phyloP scores from a whole-genome alignment of 2,329 filamentous ascomycete genomes.

The Monilinia fructigena region DNA sequence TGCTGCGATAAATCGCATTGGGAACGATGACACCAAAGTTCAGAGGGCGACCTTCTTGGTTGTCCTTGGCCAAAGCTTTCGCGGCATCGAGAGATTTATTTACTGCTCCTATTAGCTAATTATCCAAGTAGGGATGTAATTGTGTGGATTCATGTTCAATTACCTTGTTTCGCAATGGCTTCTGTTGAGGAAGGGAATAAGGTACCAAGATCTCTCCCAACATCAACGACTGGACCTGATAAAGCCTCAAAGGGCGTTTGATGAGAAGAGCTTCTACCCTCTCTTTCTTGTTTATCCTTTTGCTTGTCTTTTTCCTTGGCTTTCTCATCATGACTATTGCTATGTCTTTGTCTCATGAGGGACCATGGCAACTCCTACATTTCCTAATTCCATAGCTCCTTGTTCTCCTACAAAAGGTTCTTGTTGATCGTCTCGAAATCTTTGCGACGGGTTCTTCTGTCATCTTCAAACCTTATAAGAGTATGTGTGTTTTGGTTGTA shows the following conservation, averaged over 20 bases:
- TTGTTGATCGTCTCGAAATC: slow-evolving; percentile 32
- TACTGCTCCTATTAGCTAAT: slow-evolving; percentile 27
- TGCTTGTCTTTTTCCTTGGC: slow-evolving; percentile 23
- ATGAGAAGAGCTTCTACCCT: slow-evolving; percentile 20
- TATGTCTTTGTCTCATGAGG: slow-evolving; percentile 20
- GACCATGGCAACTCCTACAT: slow-evolving; percentile 6
- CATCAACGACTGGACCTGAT: slow-evolving; percentile 24
- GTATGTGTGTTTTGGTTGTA: background rate
- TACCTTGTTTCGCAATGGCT: slow-evolving; percentile 31
- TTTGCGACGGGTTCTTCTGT: slow-evolving; percentile 22
- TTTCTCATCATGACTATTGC: slow-evolving; percentile 14
- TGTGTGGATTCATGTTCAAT: slow-evolving; percentile 4
- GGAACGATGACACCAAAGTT: slow-evolving; percentile 78
- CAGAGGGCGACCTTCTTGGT: slow-evolving; percentile 45
- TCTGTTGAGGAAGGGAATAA: slow-evolving; percentile 27
- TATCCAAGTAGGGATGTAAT: background rate
- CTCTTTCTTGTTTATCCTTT: slow-evolving; percentile 20
- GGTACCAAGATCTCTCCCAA: slow-evolving; percentile 26
- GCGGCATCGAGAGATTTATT: slow-evolving; percentile 25
- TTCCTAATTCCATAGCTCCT: slow-evolving; percentile 22
- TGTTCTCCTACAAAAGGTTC: slow-evolving; percentile 30
- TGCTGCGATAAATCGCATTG: slow-evolving; percentile 72
- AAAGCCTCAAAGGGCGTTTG: slow-evolving; percentile 15
- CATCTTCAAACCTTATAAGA: slow-evolving; percentile 19
- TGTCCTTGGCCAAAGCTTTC: slow-evolving; percentile 26